phyloP scores from a whole-genome alignment of 805 yeast species.

The Kodamaea hsintzibuensis region DNA sequence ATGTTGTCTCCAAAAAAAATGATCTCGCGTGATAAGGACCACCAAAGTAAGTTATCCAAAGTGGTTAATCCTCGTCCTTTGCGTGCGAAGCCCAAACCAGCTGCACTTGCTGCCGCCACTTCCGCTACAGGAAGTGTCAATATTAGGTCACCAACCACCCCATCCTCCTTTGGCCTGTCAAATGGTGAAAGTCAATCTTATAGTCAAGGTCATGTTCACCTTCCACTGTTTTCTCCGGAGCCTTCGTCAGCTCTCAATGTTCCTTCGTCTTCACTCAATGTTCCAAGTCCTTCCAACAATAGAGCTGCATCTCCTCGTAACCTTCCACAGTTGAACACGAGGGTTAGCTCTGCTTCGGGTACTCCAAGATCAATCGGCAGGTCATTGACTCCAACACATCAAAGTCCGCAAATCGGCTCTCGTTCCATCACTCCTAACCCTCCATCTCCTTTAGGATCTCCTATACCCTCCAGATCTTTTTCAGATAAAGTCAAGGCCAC shows the following conservation, averaged over 20 bases:
- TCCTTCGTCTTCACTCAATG: not conserved
- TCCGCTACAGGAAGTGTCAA: not conserved
- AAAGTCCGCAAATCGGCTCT: not conserved
- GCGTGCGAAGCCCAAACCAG: not conserved
- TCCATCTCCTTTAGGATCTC: constrained; percentile 7
- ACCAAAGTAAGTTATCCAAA: not conserved
- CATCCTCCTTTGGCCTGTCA: not conserved
- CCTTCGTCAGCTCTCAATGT: not conserved
- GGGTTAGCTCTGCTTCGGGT: not conserved
- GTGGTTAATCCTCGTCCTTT: not conserved
- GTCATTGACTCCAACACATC: not conserved
- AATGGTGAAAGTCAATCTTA: not conserved
- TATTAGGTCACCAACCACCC: too few species aligned
- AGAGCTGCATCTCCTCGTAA: constrained; percentile 4
- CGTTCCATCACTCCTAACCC: not conserved
- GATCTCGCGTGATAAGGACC: not conserved
- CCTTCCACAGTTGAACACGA: constrained; percentile 6
- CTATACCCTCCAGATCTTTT: constrained; percentile 18
- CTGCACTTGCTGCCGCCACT: not conserved
- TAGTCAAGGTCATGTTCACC: not conserved
- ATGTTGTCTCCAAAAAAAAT: not conserved
- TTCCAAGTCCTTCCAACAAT: not conserved
- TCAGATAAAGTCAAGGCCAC: constrained; percentile 33
- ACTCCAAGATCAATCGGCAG: not conserved
- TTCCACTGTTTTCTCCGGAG: not conserved